Evolutionary conservation across 805 yeast species (phyloP), one percentile per base, ranked within the genome.

Genomic region (Kazachstania bromeliacearum): DNA sequence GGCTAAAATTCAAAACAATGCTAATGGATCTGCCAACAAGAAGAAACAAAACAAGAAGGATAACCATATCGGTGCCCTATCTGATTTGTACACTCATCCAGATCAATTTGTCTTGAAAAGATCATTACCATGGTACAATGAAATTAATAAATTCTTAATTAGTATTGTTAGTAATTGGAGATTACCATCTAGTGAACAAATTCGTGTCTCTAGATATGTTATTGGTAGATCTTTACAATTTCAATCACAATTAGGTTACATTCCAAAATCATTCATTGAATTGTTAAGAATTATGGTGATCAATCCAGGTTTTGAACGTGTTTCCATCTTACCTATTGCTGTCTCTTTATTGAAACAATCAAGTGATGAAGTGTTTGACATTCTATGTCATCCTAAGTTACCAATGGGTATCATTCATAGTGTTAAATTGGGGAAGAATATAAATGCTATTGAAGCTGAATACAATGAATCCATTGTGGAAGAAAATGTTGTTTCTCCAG

Each of bases 351-450:
- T 80, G 40, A 51, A 55, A 27, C 66, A 66, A 3, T 57, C 68
- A 10, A 55, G 62, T 28, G 73, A 75, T 48, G 70, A 66, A 7
- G 51, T 72, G 15, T 53, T 78, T 28, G 73, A 83, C 49, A 64
- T 80, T 1, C 65, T 84, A 46, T 69, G 74, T 36, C 80, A 81
- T 48, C 94, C 95, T 28, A 67, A 92, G 48, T 72, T 85, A 46
- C 95, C 95, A 3, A 66, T 57, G 43, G 49, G 57, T 14, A 42
- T 53, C 20, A 39, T 60, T 25, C 51, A 58, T 31, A 48, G 47
- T 24, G 43, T 57, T 33, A 18, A 53, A 38, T n/a, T n/a, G n/a
- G 28, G 15, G 20, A 39, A 40, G 38, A 36, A 48, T 22, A 15
- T 45, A 13, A 27, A 29, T 13, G 10, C 17, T 1, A 30, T 19